These are phyloP conservation scores for Boletus pseudopeckii DNA, from an alignment of 768 basidiomycete species.

Conservation along the genomic window DNA sequence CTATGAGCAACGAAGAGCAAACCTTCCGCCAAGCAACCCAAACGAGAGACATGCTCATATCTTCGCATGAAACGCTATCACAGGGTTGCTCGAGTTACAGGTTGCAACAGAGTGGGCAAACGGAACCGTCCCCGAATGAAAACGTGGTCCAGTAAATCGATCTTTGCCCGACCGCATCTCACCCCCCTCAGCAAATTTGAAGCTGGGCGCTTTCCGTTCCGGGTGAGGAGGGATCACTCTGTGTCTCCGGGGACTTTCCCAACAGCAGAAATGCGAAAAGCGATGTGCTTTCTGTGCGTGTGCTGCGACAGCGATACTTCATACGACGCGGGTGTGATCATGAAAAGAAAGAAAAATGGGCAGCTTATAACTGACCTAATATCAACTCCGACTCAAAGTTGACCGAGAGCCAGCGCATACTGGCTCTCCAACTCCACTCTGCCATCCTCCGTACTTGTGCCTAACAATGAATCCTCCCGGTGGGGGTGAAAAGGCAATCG, in stretches of 20 bases:
- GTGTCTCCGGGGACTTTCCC: constrained; percentile 94
- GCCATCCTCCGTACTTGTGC: background rate
- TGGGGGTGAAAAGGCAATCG: constrained; percentile 9
- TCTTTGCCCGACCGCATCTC: constrained; percentile 47
- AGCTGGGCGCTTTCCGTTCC: constrained; percentile 69
- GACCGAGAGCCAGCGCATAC: background rate
- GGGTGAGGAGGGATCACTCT: constrained; percentile 57
- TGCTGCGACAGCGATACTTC: constrained; percentile 88
- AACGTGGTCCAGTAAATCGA: constrained; percentile 36
- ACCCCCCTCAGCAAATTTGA: constrained; percentile 64
- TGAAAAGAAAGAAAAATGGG: constrained; percentile 25
- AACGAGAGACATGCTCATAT: constrained; percentile 65
- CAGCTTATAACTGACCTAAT: constrained; percentile 6
- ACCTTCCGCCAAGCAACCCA: constrained; percentile 37
- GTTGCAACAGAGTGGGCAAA: constrained; percentile 58
- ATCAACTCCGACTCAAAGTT: constrained; percentile 21
- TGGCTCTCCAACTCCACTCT: too few relatives aligned
- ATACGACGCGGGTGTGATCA: constrained; percentile 43
- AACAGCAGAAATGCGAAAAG: constrained; percentile 61
- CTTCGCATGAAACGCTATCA: constrained; percentile 58
- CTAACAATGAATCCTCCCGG: constrained; percentile 19
- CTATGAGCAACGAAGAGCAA: constrained; percentile 74
- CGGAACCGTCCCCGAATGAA: constrained; percentile 30
- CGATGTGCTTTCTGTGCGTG: constrained; percentile 57
- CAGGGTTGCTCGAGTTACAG: constrained; percentile 34